These are phyloP conservation scores for Pythium chondricola DNA, from an alignment of 352 stramenopile species.

Conservation along the genomic window DNA sequence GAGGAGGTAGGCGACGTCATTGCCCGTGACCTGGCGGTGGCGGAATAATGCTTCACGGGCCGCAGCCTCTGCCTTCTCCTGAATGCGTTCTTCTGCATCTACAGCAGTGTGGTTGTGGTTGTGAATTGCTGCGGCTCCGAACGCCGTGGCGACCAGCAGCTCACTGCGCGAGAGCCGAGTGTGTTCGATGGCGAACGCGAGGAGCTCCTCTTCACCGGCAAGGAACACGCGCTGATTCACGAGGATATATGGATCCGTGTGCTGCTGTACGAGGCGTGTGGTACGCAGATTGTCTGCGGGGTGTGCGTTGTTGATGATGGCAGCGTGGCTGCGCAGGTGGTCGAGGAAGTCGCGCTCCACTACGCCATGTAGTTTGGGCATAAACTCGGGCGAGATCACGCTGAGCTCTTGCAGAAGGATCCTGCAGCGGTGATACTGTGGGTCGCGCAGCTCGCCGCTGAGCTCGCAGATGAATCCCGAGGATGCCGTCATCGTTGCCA, in stretches of 20 bases:
- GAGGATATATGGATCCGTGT: constrained; percentile 41
- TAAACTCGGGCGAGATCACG: constrained; percentile 38
- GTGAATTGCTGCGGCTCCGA: constrained; percentile 22
- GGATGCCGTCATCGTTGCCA: neutral
- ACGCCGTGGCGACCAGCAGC: constrained; percentile 47
- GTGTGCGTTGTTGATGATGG: constrained; percentile 26
- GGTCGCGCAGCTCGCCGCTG: constrained; percentile 44
- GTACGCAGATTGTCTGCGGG: constrained; percentile 16
- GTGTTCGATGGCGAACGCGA: constrained; percentile 43
- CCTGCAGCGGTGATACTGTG: constrained; percentile 52
- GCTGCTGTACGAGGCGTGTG: constrained; percentile 16
- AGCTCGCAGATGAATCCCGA: constrained; percentile 39
- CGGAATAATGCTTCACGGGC: constrained; percentile 36
- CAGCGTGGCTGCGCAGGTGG: constrained; percentile 24
- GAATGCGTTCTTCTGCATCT: constrained; percentile 42
- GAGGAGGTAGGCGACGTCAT: constrained; percentile 51
- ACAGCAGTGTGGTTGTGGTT: constrained; percentile 21
- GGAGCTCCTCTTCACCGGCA: constrained; percentile 46
- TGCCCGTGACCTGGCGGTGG: constrained; percentile 39
- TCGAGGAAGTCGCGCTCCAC: constrained; percentile 52
- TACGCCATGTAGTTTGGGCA: constrained; percentile 40
- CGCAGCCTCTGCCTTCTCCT: constrained; percentile 35
- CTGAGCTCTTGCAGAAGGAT: constrained; percentile 57
- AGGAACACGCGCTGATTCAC: constrained; percentile 42
- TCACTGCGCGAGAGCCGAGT: constrained; percentile 47